Evolutionary conservation across 257 asterid genomes (phyloP).

Genomic region (Penstemon barbatus): DNA sequence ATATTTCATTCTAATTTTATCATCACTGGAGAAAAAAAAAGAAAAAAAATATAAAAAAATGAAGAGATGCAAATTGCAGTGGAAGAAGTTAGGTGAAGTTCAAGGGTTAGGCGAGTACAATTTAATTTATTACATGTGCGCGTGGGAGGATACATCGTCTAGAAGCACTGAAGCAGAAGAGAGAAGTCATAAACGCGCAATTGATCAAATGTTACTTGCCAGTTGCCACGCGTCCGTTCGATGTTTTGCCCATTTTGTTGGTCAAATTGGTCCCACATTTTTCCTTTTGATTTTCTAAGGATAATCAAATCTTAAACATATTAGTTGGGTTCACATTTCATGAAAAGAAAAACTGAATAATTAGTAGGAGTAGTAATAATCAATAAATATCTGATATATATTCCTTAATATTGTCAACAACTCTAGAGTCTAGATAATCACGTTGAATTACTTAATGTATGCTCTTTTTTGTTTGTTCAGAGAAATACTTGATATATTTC

Average conservation of each 20-base stretch:
- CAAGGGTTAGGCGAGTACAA: constrained; percentile 5
- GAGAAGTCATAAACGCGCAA: not conserved
- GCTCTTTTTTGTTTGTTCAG: no score
- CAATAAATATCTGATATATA: no score
- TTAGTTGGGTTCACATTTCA: not conserved
- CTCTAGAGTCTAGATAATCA: no score
- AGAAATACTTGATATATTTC: no score
- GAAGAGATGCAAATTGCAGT: not conserved
- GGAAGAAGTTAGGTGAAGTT: constrained; percentile 20
- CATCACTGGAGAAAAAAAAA: no score
- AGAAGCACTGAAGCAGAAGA: not conserved
- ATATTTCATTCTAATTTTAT: no score
- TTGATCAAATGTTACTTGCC: not conserved
- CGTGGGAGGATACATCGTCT: constrained; percentile 28
- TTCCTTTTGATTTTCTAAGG: no score
- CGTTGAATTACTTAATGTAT: no score
- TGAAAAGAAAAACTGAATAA: not conserved
- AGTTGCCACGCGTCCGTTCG: not conserved
- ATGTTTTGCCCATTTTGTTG: not conserved
- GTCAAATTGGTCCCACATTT: not conserved
- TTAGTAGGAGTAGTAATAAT: no score
- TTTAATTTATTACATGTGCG: not conserved
- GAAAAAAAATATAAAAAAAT: not conserved
- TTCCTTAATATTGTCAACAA: no score
- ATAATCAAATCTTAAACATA: no score